These are phyloP conservation scores for Rosa multiflora DNA, from an alignment of 306 rosid genomes.

Conservation along the genomic window DNA sequence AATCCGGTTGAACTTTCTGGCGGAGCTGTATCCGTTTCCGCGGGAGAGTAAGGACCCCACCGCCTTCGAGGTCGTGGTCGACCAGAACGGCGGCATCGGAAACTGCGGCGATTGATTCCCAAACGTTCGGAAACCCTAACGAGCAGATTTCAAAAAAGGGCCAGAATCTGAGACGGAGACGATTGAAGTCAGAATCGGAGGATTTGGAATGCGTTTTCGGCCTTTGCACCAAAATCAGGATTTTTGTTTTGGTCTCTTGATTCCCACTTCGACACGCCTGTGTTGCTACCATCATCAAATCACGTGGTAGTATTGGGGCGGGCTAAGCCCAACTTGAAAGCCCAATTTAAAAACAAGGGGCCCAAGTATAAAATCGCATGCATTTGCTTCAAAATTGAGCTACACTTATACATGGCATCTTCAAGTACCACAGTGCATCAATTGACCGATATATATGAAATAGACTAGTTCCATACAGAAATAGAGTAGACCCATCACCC, in stretches of 20 bases:
- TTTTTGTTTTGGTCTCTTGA: too few species aligned
- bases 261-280: too few species aligned
- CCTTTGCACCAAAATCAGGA: background rate
- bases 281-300: too few species aligned
- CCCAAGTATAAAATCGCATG: too few species aligned
- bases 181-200: background rate
- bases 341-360: background rate
- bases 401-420: too few species aligned
- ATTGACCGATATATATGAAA: too few species aligned
- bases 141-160: background rate
- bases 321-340: background rate
- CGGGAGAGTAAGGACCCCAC: slow-evolving; percentile 50
- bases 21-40: slow-evolving; percentile 37
- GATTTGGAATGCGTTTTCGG: background rate
- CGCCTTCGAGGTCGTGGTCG: slow-evolving; percentile 48
- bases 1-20: slow-evolving; percentile 26
- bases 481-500: too few species aligned
- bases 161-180: background rate
- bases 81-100: slow-evolving; percentile 68
- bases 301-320: too few species aligned
- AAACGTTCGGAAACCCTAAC: background rate
- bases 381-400: too few species aligned
- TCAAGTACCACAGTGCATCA: too few species aligned
- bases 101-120: slow-evolving; percentile 7
- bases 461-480: too few species aligned